Percentiles rank a stretch among this genome's conserved stretches.
phyloP scores from a whole-genome alignment of 2,329 filamentous ascomycete species.

The Verticillium nubilum region DNA sequence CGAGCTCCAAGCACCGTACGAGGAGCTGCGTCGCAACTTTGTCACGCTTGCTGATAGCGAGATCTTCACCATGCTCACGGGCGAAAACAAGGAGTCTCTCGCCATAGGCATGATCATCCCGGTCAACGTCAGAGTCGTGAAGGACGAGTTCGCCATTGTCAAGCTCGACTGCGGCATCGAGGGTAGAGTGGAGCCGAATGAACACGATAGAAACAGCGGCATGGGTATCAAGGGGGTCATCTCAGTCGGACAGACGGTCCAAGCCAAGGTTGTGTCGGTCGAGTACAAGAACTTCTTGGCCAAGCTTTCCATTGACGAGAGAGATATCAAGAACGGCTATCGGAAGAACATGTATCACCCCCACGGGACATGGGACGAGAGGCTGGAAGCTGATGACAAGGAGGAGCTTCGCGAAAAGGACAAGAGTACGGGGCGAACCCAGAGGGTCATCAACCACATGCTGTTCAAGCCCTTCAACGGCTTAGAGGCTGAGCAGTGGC shows the following conservation, averaged over 20 bases:
- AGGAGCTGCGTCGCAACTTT: conserved; percentile 84
- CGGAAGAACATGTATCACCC: conserved; percentile 65
- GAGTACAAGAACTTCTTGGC: conserved; percentile 82
- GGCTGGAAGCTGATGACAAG: conserved; percentile 73
- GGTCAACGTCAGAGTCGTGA: conserved; percentile 80
- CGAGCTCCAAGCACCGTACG: conserved; percentile 87
- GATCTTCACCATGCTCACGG: conserved; percentile 94
- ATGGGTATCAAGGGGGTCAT: conserved; percentile 69
- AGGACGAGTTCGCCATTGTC: conserved; percentile 88
- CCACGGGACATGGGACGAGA: conserved; percentile 80
- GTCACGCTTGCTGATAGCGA: conserved; percentile 65
- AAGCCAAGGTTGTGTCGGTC: conserved; percentile 81
- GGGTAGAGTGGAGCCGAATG: conserved; percentile 73
- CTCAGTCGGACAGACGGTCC: conserved; percentile 74
- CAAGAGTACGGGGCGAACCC: conserved; percentile 75
- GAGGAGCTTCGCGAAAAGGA: conserved; percentile 84
- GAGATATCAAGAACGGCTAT: conserved; percentile 69
- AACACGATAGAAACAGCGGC: conserved; percentile 27
- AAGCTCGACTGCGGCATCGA: conserved; percentile 93
- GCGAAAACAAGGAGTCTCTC: conserved; percentile 80
- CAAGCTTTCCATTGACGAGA: conserved; percentile 79
- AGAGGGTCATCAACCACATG: conserved; percentile 96
- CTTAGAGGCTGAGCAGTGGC: conserved; percentile 85
- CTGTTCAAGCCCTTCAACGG: conserved; percentile 93
- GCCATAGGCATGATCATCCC: conserved; percentile 89